Percentiles rank a stretch among this genome's conserved stretches.
phyloP scores from a whole-genome alignment of 345 rosid species.

The Angophora floribunda region DNA sequence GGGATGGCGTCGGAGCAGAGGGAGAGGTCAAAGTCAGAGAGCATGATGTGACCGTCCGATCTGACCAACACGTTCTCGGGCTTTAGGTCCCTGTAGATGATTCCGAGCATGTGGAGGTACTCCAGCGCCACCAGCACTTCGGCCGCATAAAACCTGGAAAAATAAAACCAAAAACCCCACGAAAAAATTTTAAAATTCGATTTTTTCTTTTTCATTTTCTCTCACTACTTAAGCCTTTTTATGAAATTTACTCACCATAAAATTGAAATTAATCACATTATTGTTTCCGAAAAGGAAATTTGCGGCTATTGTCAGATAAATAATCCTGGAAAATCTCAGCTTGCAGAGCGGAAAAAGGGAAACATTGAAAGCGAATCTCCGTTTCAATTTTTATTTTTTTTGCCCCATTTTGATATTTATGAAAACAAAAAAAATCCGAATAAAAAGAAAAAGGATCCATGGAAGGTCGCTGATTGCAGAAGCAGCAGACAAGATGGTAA shows the following conservation, averaged over 20 bases:
- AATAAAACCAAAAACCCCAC: background rate
- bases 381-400: background rate
- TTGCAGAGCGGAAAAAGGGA: background rate
- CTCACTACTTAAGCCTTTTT: background rate
- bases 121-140: conserved; percentile 89
- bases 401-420: background rate
- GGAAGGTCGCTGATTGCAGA: conserved; percentile 4
- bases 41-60: conserved; percentile 99
- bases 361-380: conserved; percentile 1
- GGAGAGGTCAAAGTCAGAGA: conserved; percentile 90
- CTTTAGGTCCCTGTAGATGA: conserved; percentile 90
- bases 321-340: conserved; percentile 1
- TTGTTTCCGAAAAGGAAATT: conserved; percentile 17
- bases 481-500: conserved; percentile 33
- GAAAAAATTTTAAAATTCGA: background rate
- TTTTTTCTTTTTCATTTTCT: background rate
- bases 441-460: background rate
- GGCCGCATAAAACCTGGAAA: conserved; percentile 77
- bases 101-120: conserved; percentile 93
- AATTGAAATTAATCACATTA: background rate
- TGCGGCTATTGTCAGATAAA: conserved; percentile 18
- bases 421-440: background rate
- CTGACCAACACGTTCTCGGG: conserved; percentile 88
- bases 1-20: conserved; percentile 75
- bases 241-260: background rate